phyloP scores from a whole-genome alignment of 1,284 basidiomycete species.

The Apiotrichum brassicae region DNA sequence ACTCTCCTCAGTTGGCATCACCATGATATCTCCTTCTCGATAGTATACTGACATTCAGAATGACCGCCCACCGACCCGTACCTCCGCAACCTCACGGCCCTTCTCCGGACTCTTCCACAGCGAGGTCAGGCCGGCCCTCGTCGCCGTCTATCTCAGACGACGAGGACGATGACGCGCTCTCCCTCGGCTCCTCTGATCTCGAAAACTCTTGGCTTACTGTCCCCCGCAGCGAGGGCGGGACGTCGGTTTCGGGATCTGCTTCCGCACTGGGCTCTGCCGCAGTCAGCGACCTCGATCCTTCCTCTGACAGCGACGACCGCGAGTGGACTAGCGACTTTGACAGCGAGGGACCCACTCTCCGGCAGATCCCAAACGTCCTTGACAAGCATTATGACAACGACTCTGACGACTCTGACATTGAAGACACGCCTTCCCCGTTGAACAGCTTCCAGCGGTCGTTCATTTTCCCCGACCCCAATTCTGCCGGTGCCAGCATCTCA shows the following conservation, averaged over 20 bases:
- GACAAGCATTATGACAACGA: neutral
- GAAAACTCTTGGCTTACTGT: slow-evolving; percentile 13
- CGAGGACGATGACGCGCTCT: slow-evolving; percentile 11
- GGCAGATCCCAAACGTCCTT: neutral
- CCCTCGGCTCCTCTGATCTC: slow-evolving; percentile 10
- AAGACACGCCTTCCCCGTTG: neutral
- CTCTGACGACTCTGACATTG: neutral
- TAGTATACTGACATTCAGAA: neutral
- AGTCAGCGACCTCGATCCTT: slow-evolving; percentile 8
- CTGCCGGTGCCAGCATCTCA: neutral
- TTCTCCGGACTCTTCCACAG: neutral
- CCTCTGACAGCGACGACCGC: slow-evolving; percentile 5
- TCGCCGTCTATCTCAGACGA: neutral
- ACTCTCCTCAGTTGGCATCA: neutral
- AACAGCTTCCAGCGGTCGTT: slow-evolving; percentile 12
- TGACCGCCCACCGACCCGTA: neutral
- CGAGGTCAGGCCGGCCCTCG: neutral
- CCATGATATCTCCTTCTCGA: neutral
- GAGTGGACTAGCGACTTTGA: slow-evolving; percentile 7
- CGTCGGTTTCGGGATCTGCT: slow-evolving; percentile 1
- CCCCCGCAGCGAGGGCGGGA: neutral
- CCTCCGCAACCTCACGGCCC: neutral
- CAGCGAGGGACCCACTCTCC: slow-evolving; percentile 4
- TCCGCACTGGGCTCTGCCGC: slow-evolving; percentile 9
- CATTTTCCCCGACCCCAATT: slow-evolving; percentile 19